Base-by-base conservation (phyloP, 768 basidiomycete species). In the Rhodotorula babjevae region DNA sequence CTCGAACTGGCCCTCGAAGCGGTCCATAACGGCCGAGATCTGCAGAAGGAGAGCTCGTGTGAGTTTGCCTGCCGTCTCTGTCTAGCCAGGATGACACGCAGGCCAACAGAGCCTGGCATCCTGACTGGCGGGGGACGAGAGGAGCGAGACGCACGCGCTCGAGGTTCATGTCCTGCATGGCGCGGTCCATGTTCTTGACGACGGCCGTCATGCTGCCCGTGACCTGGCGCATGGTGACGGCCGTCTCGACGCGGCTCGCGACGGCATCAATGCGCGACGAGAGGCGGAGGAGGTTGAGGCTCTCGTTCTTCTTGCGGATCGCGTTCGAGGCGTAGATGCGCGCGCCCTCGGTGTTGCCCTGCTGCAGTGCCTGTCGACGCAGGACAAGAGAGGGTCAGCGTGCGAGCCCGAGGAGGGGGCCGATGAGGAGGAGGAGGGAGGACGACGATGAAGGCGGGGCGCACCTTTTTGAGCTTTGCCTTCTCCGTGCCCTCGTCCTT, bases 21-120 rank as follows among this genome's bases (percentile, higher is more conserved):
- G 98, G 84, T 98, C 96, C 96, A 99, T 98, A 47, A 99, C 92
- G 66, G 92, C 82, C 21, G 96, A 95, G 79, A 99, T 98, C 95
- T 97, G 80, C 15, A 61, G 21, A 50, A 27, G 18, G 6, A 49
- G 23, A 36, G 56, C 8, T 12, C 12, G 29, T 8, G 53, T 29
- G 14, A 27, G 36, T 7, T 31, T 29, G 8, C 9, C 15, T 9
- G 21, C 6, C 31, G 50, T 40, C 40, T 25, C 36, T 4, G 9
- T 4, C 36, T 9, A 9, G 36, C 4, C 36, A 36, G 36, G 36
- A 36, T 4, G 36, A 36, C 36, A 9, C 36, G 36, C 36, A 36
- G 36, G 36, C 36, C 36, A 9, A 36, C 4, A 36, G 36, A 36
- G 9, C 36, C 36, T 4, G 36, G 36, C 36, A 9, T 36, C 36